Evolutionary conservation across 202 grass and related monocot genomes (phyloP), one percentile per base, ranked within the genome.

Genomic region (Digitaria exilis): DNA sequence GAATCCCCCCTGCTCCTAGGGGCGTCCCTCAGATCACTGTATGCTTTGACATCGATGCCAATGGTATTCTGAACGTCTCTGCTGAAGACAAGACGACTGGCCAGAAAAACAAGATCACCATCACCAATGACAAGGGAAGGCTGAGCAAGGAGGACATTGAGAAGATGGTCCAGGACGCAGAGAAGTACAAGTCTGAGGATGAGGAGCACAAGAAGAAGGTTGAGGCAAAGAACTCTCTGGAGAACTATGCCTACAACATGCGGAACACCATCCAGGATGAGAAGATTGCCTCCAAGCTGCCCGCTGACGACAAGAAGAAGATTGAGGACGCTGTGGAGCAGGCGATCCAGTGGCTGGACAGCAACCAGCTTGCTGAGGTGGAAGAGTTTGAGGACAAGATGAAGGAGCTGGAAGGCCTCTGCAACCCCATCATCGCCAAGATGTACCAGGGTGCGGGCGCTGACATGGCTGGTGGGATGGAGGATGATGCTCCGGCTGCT

Each of bases 121-220:
- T 97, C 84, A 93, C 80, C 51, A 88, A 93, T 22, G 91, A 91
- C 81, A 91, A 97, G 78, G 87, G 84, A 17, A 89, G 89, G 74
- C 80, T 93, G 61, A 93, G 90, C 84, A 93, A 97, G 81, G 86
- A 89, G 14, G 94, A 93, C 57, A 97, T 93, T 17, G 88, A 93
- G 87, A 97, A 91, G 88, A 93, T 97, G 94, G 82, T 93, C 11
- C 81, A 87, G 45, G 86, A 89, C 0, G 86, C 89, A 0, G 87
- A 93, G 82, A 93, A 85, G 84, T 93, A 93, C 82, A 97, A 91
- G 79, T 90, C 91, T 0, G 91, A 97, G 81, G 88, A 93, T 0
- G 94, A 93, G 58, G 84, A 93, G 65, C 90, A 89, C 84, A 96
- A 93, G 64, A 93, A 87, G 84, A 89, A 96, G 81, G 77, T 89